Evolutionary conservation across 495 filamentous ascomycete genomes (phyloP).

Genomic region (Astrocystis sublimbata): DNA sequence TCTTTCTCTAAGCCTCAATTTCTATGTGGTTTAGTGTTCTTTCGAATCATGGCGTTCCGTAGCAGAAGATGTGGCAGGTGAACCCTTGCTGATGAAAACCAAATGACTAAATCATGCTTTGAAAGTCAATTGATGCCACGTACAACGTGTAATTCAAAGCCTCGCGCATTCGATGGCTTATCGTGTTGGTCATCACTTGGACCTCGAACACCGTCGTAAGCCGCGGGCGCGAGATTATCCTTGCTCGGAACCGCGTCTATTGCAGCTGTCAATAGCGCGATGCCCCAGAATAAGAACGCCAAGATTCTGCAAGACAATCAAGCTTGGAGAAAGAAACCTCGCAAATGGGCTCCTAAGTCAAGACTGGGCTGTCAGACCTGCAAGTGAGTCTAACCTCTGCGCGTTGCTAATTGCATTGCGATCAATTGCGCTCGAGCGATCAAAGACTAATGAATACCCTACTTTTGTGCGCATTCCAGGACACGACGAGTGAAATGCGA

Average conservation of each 20-base stretch:
- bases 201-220: no score
- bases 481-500: constrained; percentile 27
- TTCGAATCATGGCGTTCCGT: background rate
- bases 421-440: constrained; percentile 8
- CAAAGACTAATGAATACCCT: constrained; percentile 3
- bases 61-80: background rate
- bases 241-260: background rate
- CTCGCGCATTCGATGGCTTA: background rate
- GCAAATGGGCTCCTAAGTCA: constrained; percentile 39
- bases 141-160: background rate
- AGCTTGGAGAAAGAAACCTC: constrained; percentile 36
- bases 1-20: background rate
- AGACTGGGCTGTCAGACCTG: constrained; percentile 40
- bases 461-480: constrained; percentile 12
- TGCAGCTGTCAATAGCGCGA: constrained; percentile 6
- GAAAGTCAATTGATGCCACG: background rate
- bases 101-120: background rate
- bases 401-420: constrained; percentile 6
- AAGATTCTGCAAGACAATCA: constrained; percentile 21
- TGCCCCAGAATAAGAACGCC: background rate
- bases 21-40: background rate
- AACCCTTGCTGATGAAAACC: background rate
- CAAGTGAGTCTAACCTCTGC: constrained; percentile 33
- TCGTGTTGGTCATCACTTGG: no score
- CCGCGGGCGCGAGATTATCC: background rate